Conservation (phyloP, 2,329 filamentous ascomycete species). For the Dothidotthia symphoricarpi region DNA sequence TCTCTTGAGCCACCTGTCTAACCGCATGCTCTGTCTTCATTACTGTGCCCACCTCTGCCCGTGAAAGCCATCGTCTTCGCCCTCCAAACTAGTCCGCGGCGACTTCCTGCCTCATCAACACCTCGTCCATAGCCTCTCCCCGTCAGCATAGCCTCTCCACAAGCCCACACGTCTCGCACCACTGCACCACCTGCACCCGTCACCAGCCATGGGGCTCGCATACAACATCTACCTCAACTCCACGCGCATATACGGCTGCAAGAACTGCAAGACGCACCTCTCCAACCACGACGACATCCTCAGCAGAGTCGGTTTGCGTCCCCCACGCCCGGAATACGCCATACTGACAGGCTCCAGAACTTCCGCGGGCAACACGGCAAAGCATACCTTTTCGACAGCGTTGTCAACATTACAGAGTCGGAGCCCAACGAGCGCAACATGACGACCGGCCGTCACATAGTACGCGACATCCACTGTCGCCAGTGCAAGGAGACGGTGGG, state of each 20-base stretch:
- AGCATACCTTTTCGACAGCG: conserved; percentile 90
- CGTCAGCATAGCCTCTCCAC: background rate
- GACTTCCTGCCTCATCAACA: too few species aligned
- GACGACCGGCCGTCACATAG: conserved; percentile 93
- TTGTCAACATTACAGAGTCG: conserved; percentile 84
- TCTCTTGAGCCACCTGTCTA: too few species aligned
- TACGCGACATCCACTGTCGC: conserved; percentile 86
- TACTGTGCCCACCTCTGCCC: too few species aligned
- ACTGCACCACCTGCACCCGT: conserved; percentile 4
- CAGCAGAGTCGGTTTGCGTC: conserved; percentile 65
- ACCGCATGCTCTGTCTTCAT: too few species aligned
- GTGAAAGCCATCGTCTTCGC: too few species aligned
- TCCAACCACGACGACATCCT: conserved; percentile 96
- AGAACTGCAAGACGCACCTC: conserved; percentile 91
- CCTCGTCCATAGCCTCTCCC: too few species aligned
- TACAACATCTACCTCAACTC: conserved; percentile 91
- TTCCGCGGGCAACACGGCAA: conserved; percentile 98
- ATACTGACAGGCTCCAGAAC: conserved; percentile 59
- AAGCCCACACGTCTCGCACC: conserved; percentile 4
- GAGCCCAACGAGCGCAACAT: conserved; percentile 94
- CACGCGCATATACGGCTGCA: conserved; percentile 84
- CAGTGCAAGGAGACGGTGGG: conserved; percentile 92
- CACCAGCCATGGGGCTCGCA: conserved; percentile 70
- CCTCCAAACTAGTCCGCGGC: too few species aligned
- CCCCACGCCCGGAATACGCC: background rate